phyloP scores from a whole-genome alignment of 139 green algal genomes.

The Chlorella sp. region DNA sequence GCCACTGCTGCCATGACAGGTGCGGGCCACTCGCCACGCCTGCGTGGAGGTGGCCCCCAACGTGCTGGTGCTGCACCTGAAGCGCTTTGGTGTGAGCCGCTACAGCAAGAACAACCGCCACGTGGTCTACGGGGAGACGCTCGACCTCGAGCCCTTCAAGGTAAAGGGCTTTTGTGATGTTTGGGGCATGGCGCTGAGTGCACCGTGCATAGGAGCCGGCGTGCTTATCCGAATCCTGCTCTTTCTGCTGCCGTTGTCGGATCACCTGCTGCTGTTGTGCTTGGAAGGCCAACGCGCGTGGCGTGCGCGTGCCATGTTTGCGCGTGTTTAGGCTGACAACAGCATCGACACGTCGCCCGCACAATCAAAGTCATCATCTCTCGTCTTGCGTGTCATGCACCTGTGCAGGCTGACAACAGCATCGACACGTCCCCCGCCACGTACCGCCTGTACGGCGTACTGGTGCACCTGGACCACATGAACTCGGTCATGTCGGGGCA shows the following conservation, averaged over 20 bases:
- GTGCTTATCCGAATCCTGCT: too few species aligned
- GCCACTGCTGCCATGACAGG: too few species aligned
- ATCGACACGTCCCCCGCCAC: constrained; percentile 17
- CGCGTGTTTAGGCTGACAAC: too few species aligned
- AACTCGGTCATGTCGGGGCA: constrained; percentile 17
- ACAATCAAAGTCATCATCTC: too few species aligned
- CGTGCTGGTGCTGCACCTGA: constrained; percentile 41
- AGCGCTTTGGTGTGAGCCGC: constrained; percentile 37
- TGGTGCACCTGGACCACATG: constrained; percentile 50
- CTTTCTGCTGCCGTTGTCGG: too few species aligned
- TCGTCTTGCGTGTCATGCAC: too few species aligned
- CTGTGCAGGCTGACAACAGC: too few species aligned
- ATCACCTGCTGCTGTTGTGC: too few species aligned
- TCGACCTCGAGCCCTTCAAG: constrained; percentile 43
- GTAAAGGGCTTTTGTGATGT: constrained; percentile 1
- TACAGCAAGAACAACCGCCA: constrained; percentile 30
- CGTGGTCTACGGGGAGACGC: constrained; percentile 26
- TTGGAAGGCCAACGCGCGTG: too few species aligned
- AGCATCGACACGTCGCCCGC: constrained; percentile 18
- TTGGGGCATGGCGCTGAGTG: background rate
- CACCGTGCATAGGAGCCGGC: too few species aligned
- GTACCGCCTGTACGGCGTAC: constrained; percentile 64
- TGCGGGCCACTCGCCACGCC: constrained; percentile 9
- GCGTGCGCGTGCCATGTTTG: too few species aligned
- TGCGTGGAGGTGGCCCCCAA: constrained; percentile 54